Evolutionary conservation across 2,329 filamentous ascomycete species (phyloP).

Genomic region (Lasiodiplodia theobromae): DNA sequence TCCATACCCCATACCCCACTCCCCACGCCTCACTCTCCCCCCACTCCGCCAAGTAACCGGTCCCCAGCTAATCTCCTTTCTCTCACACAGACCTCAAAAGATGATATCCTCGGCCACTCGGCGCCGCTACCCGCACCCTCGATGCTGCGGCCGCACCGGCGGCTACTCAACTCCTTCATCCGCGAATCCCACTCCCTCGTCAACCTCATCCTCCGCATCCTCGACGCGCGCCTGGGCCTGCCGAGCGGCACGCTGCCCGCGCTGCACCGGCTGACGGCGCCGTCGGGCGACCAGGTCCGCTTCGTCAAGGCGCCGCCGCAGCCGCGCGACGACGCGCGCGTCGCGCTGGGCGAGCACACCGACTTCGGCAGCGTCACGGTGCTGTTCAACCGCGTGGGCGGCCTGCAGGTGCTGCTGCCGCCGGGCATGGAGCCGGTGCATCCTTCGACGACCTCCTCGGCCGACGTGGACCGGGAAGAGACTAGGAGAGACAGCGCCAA

Average conservation of each 20-base stretch:
- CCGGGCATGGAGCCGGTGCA: constrained; percentile 46
- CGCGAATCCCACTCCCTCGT: constrained; percentile 54
- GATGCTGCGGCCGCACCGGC: constrained; percentile 47
- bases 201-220: constrained; percentile 50
- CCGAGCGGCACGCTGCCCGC: constrained; percentile 50
- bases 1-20: not conserved
- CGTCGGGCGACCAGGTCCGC: constrained; percentile 62
- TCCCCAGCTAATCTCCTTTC: not conserved
- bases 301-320: constrained; percentile 57
- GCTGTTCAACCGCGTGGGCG: constrained; percentile 64
- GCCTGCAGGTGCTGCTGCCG: constrained; percentile 55
- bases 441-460: too few species aligned
- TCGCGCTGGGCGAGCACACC: constrained; percentile 61
- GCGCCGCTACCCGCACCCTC: constrained; percentile 52
- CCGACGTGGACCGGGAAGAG: not conserved
- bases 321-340: constrained; percentile 49
- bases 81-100: constrained; percentile 54
- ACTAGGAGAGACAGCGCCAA: not conserved
- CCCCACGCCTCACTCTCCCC: not conserved
- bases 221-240: constrained; percentile 51
- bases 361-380: constrained; percentile 65
- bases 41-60: not conserved
- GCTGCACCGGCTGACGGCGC: constrained; percentile 53
- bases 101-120: constrained; percentile 56
- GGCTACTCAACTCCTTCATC: constrained; percentile 54